These are phyloP conservation scores for grape (Vitis vinifera) DNA, from an alignment of 164 flowering plant genomes.

Conservation along the genomic window ASM3070453v1 NC_081822.1:7143501-7144000, in stretches of 20 bases:
- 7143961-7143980: not conserved
- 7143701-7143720: conserved; percentile 42
- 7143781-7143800: not conserved
- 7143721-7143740: conserved; percentile 33
- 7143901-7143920: too few species aligned
- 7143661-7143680: conserved; percentile 65
- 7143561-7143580: conserved; percentile 86
- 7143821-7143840: not conserved
- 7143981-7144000: not conserved
- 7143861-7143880: not conserved
- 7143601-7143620: conserved; percentile 75
- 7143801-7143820: not conserved
- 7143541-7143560: conserved; percentile 84
- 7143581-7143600: conserved; percentile 89
- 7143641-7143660: conserved; percentile 57
- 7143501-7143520: conserved; percentile 60
- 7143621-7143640: conserved; percentile 60
- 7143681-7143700: conserved; percentile 69
- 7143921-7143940: too few species aligned
- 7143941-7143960: not conserved
- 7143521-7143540: conserved; percentile 69
- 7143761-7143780: conserved; percentile 33
- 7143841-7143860: not conserved
- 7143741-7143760: conserved; percentile 31
- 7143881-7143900: not conserved